Base-by-base conservation (phyloP, 2,329 filamentous ascomycete species). In the Apiospora phragmitis region DNA sequence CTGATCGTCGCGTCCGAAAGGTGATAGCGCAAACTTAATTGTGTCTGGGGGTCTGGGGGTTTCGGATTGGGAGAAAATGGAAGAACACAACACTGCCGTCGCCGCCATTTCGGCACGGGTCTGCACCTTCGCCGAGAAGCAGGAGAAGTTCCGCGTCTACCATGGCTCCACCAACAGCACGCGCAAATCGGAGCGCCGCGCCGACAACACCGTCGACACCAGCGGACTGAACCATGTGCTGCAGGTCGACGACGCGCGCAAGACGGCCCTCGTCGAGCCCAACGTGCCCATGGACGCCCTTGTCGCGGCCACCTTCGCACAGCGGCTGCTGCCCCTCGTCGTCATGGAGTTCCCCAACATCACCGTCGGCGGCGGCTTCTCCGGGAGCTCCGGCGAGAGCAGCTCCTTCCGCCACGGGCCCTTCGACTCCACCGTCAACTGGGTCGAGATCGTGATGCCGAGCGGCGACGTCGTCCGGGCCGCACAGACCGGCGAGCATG, bases 121-220 rank as follows among this genome's bases (percentile, higher is more conserved):
- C 42, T 79, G 79, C 71, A 76, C 82, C 5, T 88, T 88, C 74
- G 78, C 85, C 68, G 76, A 79, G 3, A 77, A 75, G 9, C 79
- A 82, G 71, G 79, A 83, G 77, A 88, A 91, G 2, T 94, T 93
- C 80, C 87, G 92, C n/a, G 91, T 94, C 77, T 92, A 90, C 75
- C 92, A 94, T 81, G 93, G 93, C 72, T 90, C 91, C 0, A 94
- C 92, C 35, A 94, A 93, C 82, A 93, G 90, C 80, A 94, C 93
- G 47, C 90, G 93, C 9, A 86, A 86, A 35, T 85, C 85, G 9
- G 81, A 83, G 26, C 84, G 85, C 41, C 80, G 80, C 65, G 77
- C 80, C 16, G 84, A 85, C 77, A 88, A 88, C 75, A 87, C 89
- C 12, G 84, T 95, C 70, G 91, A 94, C 79, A 94, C 91, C 47